Percentiles rank a stretch among this genome's conserved stretches.
These are phyloP conservation scores for Tulasnella sp. DNA, from an alignment of 768 basidiomycete genomes.

Conservation along the genomic window DNA sequence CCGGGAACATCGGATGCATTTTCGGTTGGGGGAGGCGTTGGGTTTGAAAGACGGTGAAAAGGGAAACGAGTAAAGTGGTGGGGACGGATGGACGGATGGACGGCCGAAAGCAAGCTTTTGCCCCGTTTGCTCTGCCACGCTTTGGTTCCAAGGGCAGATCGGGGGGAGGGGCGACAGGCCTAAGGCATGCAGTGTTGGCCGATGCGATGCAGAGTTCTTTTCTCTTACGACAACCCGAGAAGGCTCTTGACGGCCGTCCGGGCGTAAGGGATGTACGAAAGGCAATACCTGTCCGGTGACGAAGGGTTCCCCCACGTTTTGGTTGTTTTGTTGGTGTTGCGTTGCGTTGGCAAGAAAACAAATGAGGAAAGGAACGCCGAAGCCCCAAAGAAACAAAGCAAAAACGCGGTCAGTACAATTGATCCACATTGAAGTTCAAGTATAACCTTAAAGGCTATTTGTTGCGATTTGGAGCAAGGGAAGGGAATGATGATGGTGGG, in stretches of 20 bases:
- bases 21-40: not conserved
- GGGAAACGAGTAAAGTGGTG: not conserved
- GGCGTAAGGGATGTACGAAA: conserved; percentile 84
- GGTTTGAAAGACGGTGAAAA: not conserved
- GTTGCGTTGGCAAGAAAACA: conserved; percentile 6
- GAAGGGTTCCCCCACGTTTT: not conserved
- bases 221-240: conserved; percentile 16
- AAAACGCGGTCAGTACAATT: not conserved
- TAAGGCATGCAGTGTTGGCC: not conserved
- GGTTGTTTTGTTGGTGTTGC: not conserved
- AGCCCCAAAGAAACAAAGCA: not conserved
- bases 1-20: not conserved
- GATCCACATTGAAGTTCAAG: not conserved
- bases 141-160: not conserved
- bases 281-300: conserved; percentile 36
- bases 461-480: not conserved
- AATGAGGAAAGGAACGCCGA: not conserved
- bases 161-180: not conserved
- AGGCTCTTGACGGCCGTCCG: conserved; percentile 29
- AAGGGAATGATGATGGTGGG: not conserved
- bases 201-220: not conserved
- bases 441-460: conserved; percentile 10
- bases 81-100: not conserved
- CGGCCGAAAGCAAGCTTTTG: not conserved
- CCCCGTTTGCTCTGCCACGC: not conserved